Base-by-base conservation (phyloP, 768 basidiomycete species). In the Hebeloma cylindrosporum region DNA sequence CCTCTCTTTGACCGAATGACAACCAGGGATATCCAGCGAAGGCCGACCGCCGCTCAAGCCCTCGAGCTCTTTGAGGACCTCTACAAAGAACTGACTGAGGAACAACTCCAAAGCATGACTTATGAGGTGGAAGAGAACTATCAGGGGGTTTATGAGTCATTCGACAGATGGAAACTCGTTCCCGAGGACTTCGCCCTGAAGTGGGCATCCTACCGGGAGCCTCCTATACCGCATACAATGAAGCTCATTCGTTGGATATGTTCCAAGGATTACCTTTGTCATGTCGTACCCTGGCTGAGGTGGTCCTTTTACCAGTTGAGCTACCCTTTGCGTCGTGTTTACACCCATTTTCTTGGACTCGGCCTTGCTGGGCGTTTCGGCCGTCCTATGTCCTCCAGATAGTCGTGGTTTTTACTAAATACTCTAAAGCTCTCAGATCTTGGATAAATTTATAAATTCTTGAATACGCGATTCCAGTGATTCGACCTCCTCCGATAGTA, bases 151-250 rank as follows among this genome's bases (percentile, higher is more conserved):
- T 22, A 25, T 38, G 27, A 14, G 37, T 25, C 22, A 25, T 48
- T 45, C 10, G 48, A 61, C 32, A 33, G 59, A 26, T 60, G 59
- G 60, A 34, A 7, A 8, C 34, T 18, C 9, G 43, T 60, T 13
- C 49, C 57, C 22, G 37, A 40, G 2, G 21, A 30, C 2, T 58
- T 62, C 35, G 40, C 47, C 3, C 20, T 23, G 8, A 42, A 48
- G 34, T 62, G 60, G 60, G 44, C 49, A 4, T 37, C 36, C 13
- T 57, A 44, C 20, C 38, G 52, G 13, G 54, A 56, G 22, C 50
- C 57, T 8, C 56, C 51, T 20, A 5, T 47, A 9, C 33, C 51
- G 7, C 28, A 28, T 38, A 38, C 37, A 9, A 48, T 22, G 14
- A 41, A 14, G 14, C 7, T 52, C n/a, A 4, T 52, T 11, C 51